A percentile compares a stretch with the other conserved stretches of the same genome.
Evolutionary conservation across 768 basidiomycete species (phyloP).

Genomic region (Clathrus columnatus): DNA sequence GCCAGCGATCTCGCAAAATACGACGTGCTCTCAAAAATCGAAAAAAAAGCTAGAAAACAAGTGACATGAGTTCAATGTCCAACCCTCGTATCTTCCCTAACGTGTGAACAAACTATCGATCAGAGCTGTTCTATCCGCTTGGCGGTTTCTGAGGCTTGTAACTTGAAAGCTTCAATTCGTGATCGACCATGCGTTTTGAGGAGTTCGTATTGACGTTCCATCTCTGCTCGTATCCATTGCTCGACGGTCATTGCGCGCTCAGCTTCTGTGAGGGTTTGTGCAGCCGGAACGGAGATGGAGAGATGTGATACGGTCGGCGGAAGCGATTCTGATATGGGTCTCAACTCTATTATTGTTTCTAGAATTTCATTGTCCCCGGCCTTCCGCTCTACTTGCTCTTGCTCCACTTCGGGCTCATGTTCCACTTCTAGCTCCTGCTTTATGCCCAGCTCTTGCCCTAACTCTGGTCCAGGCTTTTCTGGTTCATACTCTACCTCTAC

Average conservation of each 20-base stretch:
- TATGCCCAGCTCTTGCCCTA: background rate
- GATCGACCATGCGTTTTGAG: slow-evolving; percentile 43
- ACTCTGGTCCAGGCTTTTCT: background rate
- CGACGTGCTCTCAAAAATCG: too few relatives aligned
- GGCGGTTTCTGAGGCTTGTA: slow-evolving; percentile 30
- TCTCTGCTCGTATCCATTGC: slow-evolving; percentile 74
- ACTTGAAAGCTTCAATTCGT: slow-evolving; percentile 40
- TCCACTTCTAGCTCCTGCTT: background rate
- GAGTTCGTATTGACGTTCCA: slow-evolving; percentile 55
- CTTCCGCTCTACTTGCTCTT: background rate
- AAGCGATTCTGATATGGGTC: too few relatives aligned
- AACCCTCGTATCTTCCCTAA: background rate
- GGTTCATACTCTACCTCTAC: background rate
- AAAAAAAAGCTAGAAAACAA: too few relatives aligned
- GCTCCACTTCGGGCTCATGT: background rate
- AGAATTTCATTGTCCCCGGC: too few relatives aligned
- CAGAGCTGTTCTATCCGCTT: slow-evolving; percentile 26
- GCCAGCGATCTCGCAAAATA: background rate
- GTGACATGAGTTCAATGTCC: too few relatives aligned
- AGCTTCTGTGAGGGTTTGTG: slow-evolving; percentile 41
- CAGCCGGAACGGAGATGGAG: background rate
- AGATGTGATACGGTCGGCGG: background rate
- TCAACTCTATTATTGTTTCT: too few relatives aligned
- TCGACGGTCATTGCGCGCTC: slow-evolving; percentile 77
- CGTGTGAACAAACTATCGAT: background rate